Evolutionary conservation across 169 alveolate species (phyloP).

Genomic region (Eimeria acervulina): DNA sequence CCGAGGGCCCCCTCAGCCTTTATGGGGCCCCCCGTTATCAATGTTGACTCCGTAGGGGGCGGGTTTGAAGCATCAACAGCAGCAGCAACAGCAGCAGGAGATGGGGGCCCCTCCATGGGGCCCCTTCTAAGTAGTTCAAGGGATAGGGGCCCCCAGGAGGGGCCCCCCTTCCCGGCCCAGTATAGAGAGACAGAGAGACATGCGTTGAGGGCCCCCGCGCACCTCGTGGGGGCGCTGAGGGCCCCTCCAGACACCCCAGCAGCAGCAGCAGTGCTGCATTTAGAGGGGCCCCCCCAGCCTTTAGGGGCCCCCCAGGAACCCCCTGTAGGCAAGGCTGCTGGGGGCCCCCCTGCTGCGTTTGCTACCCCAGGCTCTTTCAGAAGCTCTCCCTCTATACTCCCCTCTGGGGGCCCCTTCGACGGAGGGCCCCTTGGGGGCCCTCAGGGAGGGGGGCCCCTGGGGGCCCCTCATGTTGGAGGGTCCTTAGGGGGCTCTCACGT

Average conservation of each 20-base stretch:
- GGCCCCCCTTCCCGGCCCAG: neutral
- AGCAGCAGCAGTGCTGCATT: slow-evolving; percentile 20
- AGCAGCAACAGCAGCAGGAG: slow-evolving; percentile 35
- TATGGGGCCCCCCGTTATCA: neutral
- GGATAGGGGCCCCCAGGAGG: slow-evolving; percentile 35
- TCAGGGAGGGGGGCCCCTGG: too few species aligned
- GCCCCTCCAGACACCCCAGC: slow-evolving; percentile 34
- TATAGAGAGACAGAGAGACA: neutral
- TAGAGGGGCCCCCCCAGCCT: slow-evolving; percentile 42
- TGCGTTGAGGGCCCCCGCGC: neutral
- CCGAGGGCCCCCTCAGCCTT: neutral
- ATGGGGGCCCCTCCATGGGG: neutral
- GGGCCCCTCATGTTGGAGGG: too few species aligned
- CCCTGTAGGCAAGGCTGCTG: too few species aligned
- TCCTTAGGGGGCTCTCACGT: too few species aligned
- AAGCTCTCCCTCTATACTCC: too few species aligned
- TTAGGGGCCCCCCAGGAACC: neutral
- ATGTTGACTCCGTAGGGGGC: neutral
- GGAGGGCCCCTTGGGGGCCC: too few species aligned
- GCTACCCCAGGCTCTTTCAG: neutral
- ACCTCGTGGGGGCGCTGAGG: neutral
- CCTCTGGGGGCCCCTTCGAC: too few species aligned
- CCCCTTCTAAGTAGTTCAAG: neutral
- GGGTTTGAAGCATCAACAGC: neutral
- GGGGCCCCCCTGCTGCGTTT: slow-evolving; percentile 18